Base-by-base conservation (phyloP, 805 yeast species). In the Hanseniaspora vineae region DNA sequence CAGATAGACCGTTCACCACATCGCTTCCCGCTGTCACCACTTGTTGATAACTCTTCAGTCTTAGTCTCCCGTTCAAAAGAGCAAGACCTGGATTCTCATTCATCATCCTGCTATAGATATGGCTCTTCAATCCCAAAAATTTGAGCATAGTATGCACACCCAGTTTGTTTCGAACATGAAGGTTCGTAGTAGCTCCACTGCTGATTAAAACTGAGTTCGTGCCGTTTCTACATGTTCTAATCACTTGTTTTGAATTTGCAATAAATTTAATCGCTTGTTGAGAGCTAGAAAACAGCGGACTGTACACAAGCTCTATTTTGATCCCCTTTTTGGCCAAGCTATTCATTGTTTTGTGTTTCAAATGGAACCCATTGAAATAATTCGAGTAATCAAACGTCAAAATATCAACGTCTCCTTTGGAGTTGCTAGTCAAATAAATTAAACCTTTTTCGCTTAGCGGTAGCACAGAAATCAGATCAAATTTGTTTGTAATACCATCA, bases 321-420 rank as follows among this genome's bases (percentile, higher is more conserved):
- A 87, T 75, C 2, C 97, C 97, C 45, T 87, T 75, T 17, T 81
- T 81, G 3, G 85, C 71, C 1, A 95, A 96, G 40, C 87, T 78
- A 42, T 96, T 84, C 9, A 87, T 72, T 1, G 86, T 78, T 56
- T 88, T 87, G 66, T 88, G 96, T 55, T 83, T 83, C 53, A 92
- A 66, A 59, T 79, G 85, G 31, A 48, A 48, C 8, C 50, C 50
- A 19, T 48, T 48, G 20, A 48, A 48, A 23, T 45, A 48, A 42
- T 71, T 68, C 23, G 75, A 65, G 60, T 82, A 74, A 46, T 83
- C 79, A 47, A 92, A 72, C 1, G 96, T 78, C 17, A 92, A 75
- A 23, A 92, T 51, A 65, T 92, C 97, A 42, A 89, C 71, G 18
- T 47, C 44, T 11, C 47, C 45, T 50, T 88, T 96, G 43, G 88